phyloP scores from a whole-genome alignment of 1,284 basidiomycete genomes.

The Thecaphora frezii region DNA sequence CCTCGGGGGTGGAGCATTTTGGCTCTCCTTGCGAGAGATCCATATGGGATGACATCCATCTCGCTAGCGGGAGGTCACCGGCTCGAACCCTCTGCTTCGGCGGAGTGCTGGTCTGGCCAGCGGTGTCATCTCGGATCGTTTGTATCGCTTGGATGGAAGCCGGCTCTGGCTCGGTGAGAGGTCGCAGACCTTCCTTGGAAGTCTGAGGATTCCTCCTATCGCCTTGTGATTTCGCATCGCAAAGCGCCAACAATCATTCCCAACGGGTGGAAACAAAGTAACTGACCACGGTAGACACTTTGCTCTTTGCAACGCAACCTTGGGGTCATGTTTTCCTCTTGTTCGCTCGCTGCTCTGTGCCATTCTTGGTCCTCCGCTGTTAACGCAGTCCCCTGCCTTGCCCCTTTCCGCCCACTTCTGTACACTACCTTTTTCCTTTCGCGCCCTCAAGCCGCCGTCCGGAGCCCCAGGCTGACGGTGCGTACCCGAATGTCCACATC shows the following conservation, averaged over 20 bases:
- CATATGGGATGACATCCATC: conserved; percentile 47
- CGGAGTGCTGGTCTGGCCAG: conserved; percentile 55
- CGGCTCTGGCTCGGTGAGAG: conserved; percentile 59
- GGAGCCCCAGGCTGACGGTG: conserved; percentile 39
- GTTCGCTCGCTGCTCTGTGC: too few species aligned
- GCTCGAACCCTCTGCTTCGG: conserved; percentile 56
- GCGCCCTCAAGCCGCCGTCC: conserved; percentile 36
- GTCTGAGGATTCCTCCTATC: conserved; percentile 53
- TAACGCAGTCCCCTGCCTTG: conserved; percentile 1
- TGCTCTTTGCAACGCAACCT: too few species aligned
- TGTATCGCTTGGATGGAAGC: conserved; percentile 57
- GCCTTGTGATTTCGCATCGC: conserved; percentile 2
- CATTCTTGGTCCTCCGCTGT: too few species aligned
- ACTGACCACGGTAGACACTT: too few species aligned
- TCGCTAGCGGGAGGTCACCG: conserved; percentile 45
- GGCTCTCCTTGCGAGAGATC: conserved; percentile 58
- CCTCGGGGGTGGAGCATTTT: conserved; percentile 45
- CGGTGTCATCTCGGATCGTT: conserved; percentile 49
- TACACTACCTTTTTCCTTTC: conserved; percentile 19
- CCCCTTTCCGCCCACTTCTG: conserved; percentile 10
- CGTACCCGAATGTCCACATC: conserved; percentile 13
- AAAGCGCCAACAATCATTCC: too few species aligned
- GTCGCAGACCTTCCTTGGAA: conserved; percentile 60
- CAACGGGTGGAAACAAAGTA: too few species aligned
- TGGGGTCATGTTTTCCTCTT: too few species aligned